phyloP scores from a whole-genome alignment of 108 stramenopile genomes.

The Nitzschia putrida region DNA sequence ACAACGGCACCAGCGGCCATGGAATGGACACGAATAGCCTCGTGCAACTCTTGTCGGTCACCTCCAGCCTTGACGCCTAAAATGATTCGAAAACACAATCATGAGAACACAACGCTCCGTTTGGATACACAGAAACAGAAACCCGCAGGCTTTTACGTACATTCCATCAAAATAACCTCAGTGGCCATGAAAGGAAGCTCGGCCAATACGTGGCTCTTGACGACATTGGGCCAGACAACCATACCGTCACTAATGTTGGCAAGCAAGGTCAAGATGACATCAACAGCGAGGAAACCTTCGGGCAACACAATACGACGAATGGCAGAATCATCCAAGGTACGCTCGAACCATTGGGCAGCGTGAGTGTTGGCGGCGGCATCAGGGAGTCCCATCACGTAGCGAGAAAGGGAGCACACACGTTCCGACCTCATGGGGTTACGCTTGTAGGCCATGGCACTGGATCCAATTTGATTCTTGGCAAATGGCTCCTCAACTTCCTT shows the following conservation, averaged over 20 bases:
- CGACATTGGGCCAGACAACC: conserved; percentile 98
- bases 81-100: not conserved
- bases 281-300: conserved; percentile 93
- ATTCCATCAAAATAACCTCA: conserved; percentile 98
- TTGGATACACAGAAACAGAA: not conserved
- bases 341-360: conserved; percentile 98
- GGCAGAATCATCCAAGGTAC: conserved; percentile 98
- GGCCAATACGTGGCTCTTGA: conserved; percentile 90
- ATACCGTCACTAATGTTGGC: conserved; percentile 95
- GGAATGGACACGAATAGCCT: conserved; percentile 95
- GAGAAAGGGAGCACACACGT: conserved; percentile 90
- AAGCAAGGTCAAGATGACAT: conserved; percentile 92
- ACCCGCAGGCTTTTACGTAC: conserved; percentile 51
- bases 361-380: conserved; percentile 92
- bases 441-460: conserved; percentile 98
- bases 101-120: not conserved
- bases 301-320: conserved; percentile 96
- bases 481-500: conserved; percentile 97
- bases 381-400: conserved; percentile 94
- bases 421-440: conserved; percentile 97
- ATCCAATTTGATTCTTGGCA: conserved; percentile 94
- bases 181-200: conserved; percentile 99
- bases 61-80: conserved; percentile 96
- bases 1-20: conserved; percentile 98
- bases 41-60: conserved; percentile 97